phyloP scores from a whole-genome alignment of 2,329 filamentous ascomycete species.

The Chrysoporthe puriensis region DNA sequence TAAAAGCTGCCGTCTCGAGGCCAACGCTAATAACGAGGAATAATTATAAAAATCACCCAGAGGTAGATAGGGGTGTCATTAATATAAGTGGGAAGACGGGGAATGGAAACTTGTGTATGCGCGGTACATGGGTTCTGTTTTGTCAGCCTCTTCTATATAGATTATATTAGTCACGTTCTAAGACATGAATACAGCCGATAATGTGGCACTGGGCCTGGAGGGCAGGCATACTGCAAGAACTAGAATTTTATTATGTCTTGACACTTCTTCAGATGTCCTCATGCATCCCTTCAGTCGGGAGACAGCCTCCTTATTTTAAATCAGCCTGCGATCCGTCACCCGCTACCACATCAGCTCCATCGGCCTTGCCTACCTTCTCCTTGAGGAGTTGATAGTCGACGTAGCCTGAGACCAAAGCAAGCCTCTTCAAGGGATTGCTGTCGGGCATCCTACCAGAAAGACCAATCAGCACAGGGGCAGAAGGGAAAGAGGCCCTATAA shows the following conservation, averaged over 20 bases:
- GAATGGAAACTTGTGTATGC: neutral
- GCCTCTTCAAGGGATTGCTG: conserved; percentile 8
- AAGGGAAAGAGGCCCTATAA: neutral
- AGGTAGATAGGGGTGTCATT: too few relatives aligned
- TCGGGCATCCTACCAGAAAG: conserved; percentile 7
- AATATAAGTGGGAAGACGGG: too few relatives aligned
- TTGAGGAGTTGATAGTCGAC: conserved; percentile 18
- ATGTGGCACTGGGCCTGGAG: neutral
- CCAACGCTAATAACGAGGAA: too few relatives aligned
- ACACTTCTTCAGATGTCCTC: neutral
- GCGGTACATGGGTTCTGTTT: too few relatives aligned
- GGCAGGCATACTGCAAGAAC: neutral
- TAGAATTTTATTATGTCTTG: neutral
- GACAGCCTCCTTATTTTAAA: neutral
- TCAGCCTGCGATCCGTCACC: conserved; percentile 3
- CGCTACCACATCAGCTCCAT: neutral
- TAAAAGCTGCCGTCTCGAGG: too few relatives aligned
- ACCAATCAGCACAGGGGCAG: neutral
- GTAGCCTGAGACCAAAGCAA: conserved; percentile 13
- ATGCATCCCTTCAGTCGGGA: neutral
- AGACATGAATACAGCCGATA: neutral
- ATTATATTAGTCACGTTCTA: too few relatives aligned
- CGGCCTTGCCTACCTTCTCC: neutral
- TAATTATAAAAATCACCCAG: too few relatives aligned
- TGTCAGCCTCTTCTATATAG: too few relatives aligned